phyloP scores from a whole-genome alignment of 495 filamentous ascomycete species.

The Neurospora sublineolata region DNA sequence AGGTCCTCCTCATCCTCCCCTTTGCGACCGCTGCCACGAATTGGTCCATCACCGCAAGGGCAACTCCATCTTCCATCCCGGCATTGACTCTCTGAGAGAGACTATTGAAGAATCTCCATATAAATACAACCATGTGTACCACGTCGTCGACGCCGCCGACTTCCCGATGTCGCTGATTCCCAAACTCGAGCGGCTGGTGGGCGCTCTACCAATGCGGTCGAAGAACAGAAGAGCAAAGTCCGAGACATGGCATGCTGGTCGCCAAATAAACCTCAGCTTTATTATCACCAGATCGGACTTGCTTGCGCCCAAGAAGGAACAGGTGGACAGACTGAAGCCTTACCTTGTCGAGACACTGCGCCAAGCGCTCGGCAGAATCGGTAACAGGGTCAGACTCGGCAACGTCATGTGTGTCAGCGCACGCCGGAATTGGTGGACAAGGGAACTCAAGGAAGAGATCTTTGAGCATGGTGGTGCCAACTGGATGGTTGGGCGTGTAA shows the following conservation, averaged over 20 bases:
- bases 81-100: conserved; percentile 60
- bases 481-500: conserved; percentile 98
- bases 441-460: conserved; percentile 71
- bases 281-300: conserved; percentile 85
- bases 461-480: conserved; percentile 67
- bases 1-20: conserved; percentile 20
- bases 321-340: conserved; percentile 73
- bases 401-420: conserved; percentile 79
- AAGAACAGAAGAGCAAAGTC: conserved; percentile 60
- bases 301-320: conserved; percentile 63
- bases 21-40: conserved; percentile 82
- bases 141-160: conserved; percentile 94
- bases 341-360: conserved; percentile 65
- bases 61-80: conserved; percentile 61
- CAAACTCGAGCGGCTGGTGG: conserved; percentile 41
- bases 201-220: conserved; percentile 54
- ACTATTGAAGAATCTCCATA: conserved; percentile 80
- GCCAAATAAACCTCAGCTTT: conserved; percentile 64
- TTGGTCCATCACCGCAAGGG: conserved; percentile 64
- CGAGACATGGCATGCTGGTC: conserved; percentile 49
- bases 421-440: conserved; percentile 79
- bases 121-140: conserved; percentile 85
- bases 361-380: conserved; percentile 50
- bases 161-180: conserved; percentile 86
- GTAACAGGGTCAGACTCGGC: conserved; percentile 57